Percentiles rank a stretch among this genome's conserved stretches.
Conservation (phyloP, 2,329 filamentous ascomycete species). For the Lachnellula willkommii region DNA sequence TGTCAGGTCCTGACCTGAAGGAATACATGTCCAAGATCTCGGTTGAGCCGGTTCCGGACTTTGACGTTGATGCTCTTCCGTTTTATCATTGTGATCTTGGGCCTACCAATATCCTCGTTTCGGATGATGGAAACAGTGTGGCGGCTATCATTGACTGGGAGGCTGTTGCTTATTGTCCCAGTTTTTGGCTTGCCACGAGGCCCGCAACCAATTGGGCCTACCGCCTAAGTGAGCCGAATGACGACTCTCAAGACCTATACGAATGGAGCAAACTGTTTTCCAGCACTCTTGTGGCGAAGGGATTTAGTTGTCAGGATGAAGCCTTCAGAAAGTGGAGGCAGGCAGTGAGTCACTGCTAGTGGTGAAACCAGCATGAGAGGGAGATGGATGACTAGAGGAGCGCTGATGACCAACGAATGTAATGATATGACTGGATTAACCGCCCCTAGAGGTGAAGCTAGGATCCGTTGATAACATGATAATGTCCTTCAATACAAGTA, state of each 20-base stretch:
- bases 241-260: background rate
- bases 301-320: slow-evolving; percentile 2
- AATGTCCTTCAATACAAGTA: no score
- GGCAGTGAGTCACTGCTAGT: background rate
- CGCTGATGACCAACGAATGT: background rate
- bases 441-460: no score
- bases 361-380: background rate
- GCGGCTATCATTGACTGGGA: slow-evolving; percentile 13
- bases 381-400: background rate
- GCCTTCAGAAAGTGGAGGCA: background rate
- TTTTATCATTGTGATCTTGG: slow-evolving; percentile 14
- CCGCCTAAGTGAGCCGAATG: background rate
- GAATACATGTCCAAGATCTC: slow-evolving; percentile 4
- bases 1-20: background rate
- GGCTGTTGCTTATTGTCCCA: slow-evolving; percentile 7
- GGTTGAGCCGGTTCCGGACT: background rate
- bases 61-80: background rate
- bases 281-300: background rate
- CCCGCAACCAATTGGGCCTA: background rate
- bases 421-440: background rate
- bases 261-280: background rate
- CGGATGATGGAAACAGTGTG: slow-evolving; percentile 4
- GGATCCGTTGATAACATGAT: no score
- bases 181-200: slow-evolving; percentile 10
- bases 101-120: slow-evolving; percentile 13